A percentile compares a stretch with the other conserved stretches of the same genome.
These are phyloP conservation scores for Phytophthora agathidicida DNA, from an alignment of 352 stramenopile genomes.

Conservation along the genomic window DNA sequence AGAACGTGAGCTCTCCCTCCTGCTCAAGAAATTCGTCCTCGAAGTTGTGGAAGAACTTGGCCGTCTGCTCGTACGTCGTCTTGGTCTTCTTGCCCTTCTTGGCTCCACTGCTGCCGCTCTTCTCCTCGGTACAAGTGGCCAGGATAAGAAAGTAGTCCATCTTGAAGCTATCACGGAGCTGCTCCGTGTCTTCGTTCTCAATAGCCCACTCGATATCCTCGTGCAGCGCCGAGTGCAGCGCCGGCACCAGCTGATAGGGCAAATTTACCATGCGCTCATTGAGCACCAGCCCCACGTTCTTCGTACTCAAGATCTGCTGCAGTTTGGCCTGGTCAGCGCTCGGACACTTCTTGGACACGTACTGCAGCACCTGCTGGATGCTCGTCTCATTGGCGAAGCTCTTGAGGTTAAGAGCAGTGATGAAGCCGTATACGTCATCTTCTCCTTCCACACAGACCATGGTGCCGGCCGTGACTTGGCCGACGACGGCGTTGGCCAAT, in stretches of 20 bases:
- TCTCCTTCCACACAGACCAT: constrained; percentile 86
- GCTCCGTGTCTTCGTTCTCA: constrained; percentile 68
- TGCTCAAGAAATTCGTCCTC: constrained; percentile 88
- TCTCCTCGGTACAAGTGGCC: constrained; percentile 66
- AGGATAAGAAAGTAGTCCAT: constrained; percentile 89
- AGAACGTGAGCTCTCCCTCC: constrained; percentile 69
- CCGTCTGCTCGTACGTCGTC: constrained; percentile 64
- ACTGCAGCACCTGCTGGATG: constrained; percentile 79
- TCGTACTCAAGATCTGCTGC: constrained; percentile 63
- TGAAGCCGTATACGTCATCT: constrained; percentile 86
- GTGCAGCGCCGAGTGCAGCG: constrained; percentile 80
- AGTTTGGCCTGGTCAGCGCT: constrained; percentile 48
- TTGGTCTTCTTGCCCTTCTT: constrained; percentile 83
- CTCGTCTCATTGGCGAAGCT: constrained; percentile 56
- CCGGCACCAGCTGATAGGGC: constrained; percentile 84
- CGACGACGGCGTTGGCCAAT: constrained; percentile 75
- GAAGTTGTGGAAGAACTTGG: constrained; percentile 87
- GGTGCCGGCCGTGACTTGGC: constrained; percentile 73
- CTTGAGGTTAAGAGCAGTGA: constrained; percentile 76
- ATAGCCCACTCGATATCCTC: constrained; percentile 89
- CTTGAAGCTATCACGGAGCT: constrained; percentile 68
- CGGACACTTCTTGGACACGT: constrained; percentile 80
- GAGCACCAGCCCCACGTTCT: constrained; percentile 71
- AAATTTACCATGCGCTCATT: constrained; percentile 90
- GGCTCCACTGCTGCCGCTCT: constrained; percentile 33